These are phyloP conservation scores for Rhizopogon vesiculosus DNA, from an alignment of 768 basidiomycete species.

Conservation along the genomic window DNA sequence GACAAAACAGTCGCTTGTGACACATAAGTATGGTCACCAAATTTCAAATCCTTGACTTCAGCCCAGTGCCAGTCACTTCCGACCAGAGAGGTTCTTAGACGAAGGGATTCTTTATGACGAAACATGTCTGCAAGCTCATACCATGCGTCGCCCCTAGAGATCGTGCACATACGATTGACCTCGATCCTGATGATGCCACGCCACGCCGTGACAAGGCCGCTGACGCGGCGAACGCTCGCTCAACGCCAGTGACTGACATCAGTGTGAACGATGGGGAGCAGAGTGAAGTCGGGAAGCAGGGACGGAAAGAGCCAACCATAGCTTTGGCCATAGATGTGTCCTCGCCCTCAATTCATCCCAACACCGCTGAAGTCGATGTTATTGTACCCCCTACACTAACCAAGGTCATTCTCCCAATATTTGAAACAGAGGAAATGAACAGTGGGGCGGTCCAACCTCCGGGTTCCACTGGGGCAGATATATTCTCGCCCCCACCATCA, in stretches of 20 bases:
- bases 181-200: constrained; percentile 15
- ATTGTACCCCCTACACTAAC: constrained; percentile 37
- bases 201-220: not conserved
- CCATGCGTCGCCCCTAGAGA: constrained; percentile 49
- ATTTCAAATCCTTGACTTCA: too few relatives aligned
- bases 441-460: constrained; percentile 89
- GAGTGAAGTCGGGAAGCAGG: constrained; percentile 25
- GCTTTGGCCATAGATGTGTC: not conserved
- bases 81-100: constrained; percentile 21
- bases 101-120: constrained; percentile 46
- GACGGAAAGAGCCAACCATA: constrained; percentile 23
- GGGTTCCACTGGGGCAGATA: constrained; percentile 53
- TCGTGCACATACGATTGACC: constrained; percentile 33
- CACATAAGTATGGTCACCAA: too few relatives aligned
- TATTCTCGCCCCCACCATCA: not conserved
- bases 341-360: constrained; percentile 7
- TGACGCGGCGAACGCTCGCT: constrained; percentile 5
- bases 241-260: constrained; percentile 9
- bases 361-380: constrained; percentile 17
- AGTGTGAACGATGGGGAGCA: constrained; percentile 8
- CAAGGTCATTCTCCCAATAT: constrained; percentile 40
- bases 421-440: constrained; percentile 77
- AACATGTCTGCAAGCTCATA: constrained; percentile 47
- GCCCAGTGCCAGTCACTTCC: not conserved
- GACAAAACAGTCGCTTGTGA: too few relatives aligned